Evolutionary conservation across 306 rosid genomes (phyloP), one percentile per base, ranked within the genome.

Genomic region (Ceratonia siliqua): DNA sequence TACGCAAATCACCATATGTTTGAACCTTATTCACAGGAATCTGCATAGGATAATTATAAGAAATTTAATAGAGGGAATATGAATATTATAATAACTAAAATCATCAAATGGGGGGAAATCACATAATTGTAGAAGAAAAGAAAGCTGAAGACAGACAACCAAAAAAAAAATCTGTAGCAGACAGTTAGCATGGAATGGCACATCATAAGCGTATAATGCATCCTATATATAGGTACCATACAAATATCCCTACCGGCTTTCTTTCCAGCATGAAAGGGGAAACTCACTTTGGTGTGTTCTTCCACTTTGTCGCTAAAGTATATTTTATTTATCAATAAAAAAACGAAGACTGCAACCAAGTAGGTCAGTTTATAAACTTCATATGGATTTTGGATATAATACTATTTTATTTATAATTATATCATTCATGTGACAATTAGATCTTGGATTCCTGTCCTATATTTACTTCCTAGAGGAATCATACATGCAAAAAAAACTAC

Each of bases 11-110:
- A 70, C 92, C 84, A 79, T 84, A 94, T 49, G 99, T 92, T 68
- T 12, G 86, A 79, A 94, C 99, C 82, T 80, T 90, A 74, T 80
- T 92, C 79, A 94, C 99, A 22, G 99, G 99, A 82, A 94, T 84
- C 99, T 94, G 97, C 87, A 88, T 18, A 61, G 54, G 78, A 58
- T 38, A 48, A 65, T 42, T 15, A 73, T 72, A 71, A 53, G 39
- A 59, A 62, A 61, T 58, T 53, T 43, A 24, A 54, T 10, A 24
- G 13, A 30, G 63, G 42, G 21, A 17, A 20, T 30, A 76, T 8
- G 27, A 52, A 64, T 20, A 46, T 61, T 45, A 42, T 28, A 72
- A 70, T 66, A 33, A 64, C 59, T 14, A 71, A 24, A 66, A 43
- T 53, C 27, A 53, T 18, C 36, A 66, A 11, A 74, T 17, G 55